Percentiles rank a stretch among this genome's conserved stretches.
These are phyloP conservation scores for Afroboletus lepidellus DNA, from an alignment of 1,284 basidiomycete genomes.

Conservation along the genomic window DNA sequence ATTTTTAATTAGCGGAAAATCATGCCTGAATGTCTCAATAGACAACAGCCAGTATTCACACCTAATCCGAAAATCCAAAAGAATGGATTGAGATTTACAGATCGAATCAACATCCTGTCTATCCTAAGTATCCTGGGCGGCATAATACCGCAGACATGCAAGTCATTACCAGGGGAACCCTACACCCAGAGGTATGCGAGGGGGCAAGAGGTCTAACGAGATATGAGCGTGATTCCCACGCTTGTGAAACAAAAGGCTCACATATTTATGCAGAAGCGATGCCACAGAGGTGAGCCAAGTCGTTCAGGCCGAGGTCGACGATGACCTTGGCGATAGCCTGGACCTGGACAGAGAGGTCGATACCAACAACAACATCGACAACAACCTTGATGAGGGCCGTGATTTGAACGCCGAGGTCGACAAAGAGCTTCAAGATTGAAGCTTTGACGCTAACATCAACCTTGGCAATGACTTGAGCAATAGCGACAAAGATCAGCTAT, in stretches of 20 bases:
- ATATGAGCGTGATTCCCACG: not conserved
- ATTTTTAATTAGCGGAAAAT: too few species aligned
- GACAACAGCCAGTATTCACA: too few species aligned
- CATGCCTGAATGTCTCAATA: too few species aligned
- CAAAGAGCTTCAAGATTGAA: not conserved
- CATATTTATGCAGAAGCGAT: not conserved
- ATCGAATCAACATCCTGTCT: not conserved
- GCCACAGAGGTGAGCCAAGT: not conserved
- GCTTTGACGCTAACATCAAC: not conserved
- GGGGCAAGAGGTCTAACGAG: too few species aligned
- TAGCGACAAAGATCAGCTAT: constrained; percentile 37
- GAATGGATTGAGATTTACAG: not conserved
- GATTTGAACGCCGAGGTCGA: not conserved
- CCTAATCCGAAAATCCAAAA: not conserved
- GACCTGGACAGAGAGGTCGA: not conserved
- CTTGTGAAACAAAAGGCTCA: not conserved
- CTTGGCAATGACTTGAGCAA: constrained; percentile 12
- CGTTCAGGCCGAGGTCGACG: not conserved
- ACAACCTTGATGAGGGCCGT: not conserved
- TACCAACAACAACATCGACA: not conserved
- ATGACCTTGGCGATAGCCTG: not conserved
- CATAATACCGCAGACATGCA: not conserved
- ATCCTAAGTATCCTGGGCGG: not conserved
- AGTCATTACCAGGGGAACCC: not conserved
- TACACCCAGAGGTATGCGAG: not conserved